A percentile compares a stretch with the other conserved stretches of the same genome.
phyloP scores from a whole-genome alignment of 2,329 filamentous ascomycete genomes.

The Spiromastix sp. region DNA sequence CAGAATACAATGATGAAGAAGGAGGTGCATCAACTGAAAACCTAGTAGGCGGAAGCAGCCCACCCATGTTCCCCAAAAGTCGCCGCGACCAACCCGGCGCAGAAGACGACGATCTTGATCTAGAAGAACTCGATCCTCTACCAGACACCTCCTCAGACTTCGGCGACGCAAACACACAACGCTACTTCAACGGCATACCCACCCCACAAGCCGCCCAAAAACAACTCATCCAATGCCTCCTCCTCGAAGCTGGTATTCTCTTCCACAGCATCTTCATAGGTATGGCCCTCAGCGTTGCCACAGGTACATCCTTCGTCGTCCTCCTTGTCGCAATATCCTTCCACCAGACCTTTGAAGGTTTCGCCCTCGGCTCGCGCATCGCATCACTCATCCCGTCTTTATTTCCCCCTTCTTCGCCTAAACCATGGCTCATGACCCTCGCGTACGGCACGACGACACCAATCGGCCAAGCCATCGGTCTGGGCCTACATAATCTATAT shows the following conservation, averaged over 20 bases:
- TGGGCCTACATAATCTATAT: constrained; percentile 68
- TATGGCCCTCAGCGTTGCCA: constrained; percentile 74
- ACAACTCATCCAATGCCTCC: constrained; percentile 63
- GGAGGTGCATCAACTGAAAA: constrained; percentile 8
- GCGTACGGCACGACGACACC: constrained; percentile 64
- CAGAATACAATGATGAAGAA: not conserved
- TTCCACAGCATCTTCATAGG: constrained; percentile 82
- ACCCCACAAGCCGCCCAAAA: constrained; percentile 37
- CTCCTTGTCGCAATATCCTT: constrained; percentile 73
- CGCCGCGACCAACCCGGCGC: constrained; percentile 27
- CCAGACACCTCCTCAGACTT: constrained; percentile 13
- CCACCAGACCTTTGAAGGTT: constrained; percentile 81
- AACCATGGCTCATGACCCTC: constrained; percentile 62
- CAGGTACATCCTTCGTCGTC: constrained; percentile 67
- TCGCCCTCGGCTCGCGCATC: constrained; percentile 76
- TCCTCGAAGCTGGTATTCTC: constrained; percentile 73
- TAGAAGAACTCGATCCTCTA: constrained; percentile 42
- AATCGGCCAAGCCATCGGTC: constrained; percentile 70
- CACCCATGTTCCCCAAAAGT: constrained; percentile 12
- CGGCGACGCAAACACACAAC: constrained; percentile 8
- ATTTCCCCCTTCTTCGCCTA: constrained; percentile 61
- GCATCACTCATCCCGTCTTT: constrained; percentile 55
- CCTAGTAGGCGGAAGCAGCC: constrained; percentile 12
- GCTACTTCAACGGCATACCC: constrained; percentile 8
- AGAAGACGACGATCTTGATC: constrained; percentile 49